Evolutionary conservation across 2,329 filamentous ascomycete genomes (phyloP), one percentile per base, ranked within the genome.

Genomic region (Talaromyces sp.): DNA sequence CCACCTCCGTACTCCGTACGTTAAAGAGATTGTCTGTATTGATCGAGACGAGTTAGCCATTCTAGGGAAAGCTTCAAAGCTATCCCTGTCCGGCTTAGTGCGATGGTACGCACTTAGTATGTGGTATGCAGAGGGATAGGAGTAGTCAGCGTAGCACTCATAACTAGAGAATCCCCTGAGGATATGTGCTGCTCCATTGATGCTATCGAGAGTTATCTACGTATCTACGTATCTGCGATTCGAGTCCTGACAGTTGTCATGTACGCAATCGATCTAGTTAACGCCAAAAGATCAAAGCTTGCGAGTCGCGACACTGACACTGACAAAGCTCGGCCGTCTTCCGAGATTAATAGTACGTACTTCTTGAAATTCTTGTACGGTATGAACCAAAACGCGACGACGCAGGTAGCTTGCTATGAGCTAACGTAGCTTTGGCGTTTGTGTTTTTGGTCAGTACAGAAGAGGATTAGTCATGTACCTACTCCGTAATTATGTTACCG

Each of bases 211-310:
- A 29, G 2, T 25, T 13, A 51, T n/a, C n/a, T 5, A n/a, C 38
- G 15, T n/a, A n/a, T n/a, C n/a, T n/a, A n/a, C n/a, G n/a, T n/a
- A 31, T 53, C 25, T 53, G 17, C 17, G 27, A 53, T 53, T n/a
- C n/a, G n/a, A n/a, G n/a, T n/a, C 45, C 47, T 51, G 49, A 53
- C 49, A 53, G 25, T 53, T 53, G 49, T 31, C 49, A 53, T 53
- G 49, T 53, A 51, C 49, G 25, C 49, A 53, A 53, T 29, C 19
- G n/a, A 31, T 53, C 49, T 29, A 53, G 31, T 19, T 19, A 53
- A 29, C 27, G 27, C 47, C 49, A 53, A 11, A 53, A 53, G 49
- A 53, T 31, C 49, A 53, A 53, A 53, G 49, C 27, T 51, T 17
- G 13, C 22, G 22, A 51, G 22, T 51, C 47, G 47, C 47, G 47